Base-by-base conservation (phyloP, 2,329 filamentous ascomycete species). In the Fusarium sp. region DNA sequence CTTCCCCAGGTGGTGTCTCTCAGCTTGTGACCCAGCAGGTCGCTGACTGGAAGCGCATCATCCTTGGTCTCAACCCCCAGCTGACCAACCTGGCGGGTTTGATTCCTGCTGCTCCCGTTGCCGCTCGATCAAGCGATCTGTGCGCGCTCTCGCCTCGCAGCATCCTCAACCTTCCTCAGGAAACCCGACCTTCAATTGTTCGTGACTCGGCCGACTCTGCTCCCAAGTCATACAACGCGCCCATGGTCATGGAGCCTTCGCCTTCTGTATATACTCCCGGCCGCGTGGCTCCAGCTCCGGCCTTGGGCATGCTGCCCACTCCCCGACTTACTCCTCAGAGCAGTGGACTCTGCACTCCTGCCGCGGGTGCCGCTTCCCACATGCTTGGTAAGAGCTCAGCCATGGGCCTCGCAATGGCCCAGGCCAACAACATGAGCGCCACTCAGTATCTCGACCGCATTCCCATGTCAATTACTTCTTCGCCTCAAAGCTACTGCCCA, bases 391-490 rank as follows among this genome's bases (percentile, higher is more conserved):
- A 85, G 72, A 81, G 83, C 70, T 85, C 84, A n/a, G 88, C 89
- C 0, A 92, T 92, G 90, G 84, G 88, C 64, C 82, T 88, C 70
- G 90, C 89, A 29, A 88, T 91, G 86, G 84, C 87, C 2, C 89
- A 91, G 71, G 87, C 85, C 11, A 85, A 83, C 27, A 86, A 78
- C 70, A 77, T 84, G 51, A 84, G 79, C 70, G 82, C 85, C 27
- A 77, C 84, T 24, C 88, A 90, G 75, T 83, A 82, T 42, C 78
- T 88, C 46, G 89, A 91, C 66, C 86, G 87, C 72, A 88, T 88
- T 84, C 85, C 87, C 53, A 79, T 79, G 24, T 81, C 83, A 16
- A 82, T 83, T 66, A 84, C 84, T 5, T 86, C 87, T 5, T 91
- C 90, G 22, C 89, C 89, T 29, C 84, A 86, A 75, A 84, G 83